phyloP scores from a whole-genome alignment of 176 grass and related monocot species.

The Eleusine coracana region DNA sequence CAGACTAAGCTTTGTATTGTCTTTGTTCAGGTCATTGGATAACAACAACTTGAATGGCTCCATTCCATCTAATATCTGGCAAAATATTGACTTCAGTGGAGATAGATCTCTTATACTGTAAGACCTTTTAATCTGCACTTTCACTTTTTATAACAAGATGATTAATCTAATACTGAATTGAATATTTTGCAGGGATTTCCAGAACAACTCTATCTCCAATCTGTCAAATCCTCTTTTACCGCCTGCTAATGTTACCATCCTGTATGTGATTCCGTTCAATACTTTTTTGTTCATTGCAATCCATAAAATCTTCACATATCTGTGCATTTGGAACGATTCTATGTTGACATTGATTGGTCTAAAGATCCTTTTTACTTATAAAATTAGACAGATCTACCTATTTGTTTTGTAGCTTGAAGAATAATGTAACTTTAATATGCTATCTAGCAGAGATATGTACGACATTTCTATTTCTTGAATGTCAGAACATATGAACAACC shows the following conservation, averaged over 20 bases:
- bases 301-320: not conserved
- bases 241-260: slow-evolving; percentile 68
- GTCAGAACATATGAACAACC: too few relatives aligned
- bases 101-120: slow-evolving; percentile 68
- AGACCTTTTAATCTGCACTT: slow-evolving; percentile 16
- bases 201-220: slow-evolving; percentile 61
- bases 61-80: slow-evolving; percentile 74
- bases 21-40: slow-evolving; percentile 63
- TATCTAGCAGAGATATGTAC: too few relatives aligned
- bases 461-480: too few relatives aligned
- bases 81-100: slow-evolving; percentile 54
- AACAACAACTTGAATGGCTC: slow-evolving; percentile 60
- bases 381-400: not conserved
- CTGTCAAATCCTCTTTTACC: slow-evolving; percentile 59
- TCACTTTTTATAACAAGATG: slow-evolving; percentile 6
- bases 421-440: not conserved
- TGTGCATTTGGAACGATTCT: not conserved
- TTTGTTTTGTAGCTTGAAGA: slow-evolving; percentile 1
- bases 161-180: slow-evolving; percentile 31
- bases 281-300: slow-evolving; percentile 4
- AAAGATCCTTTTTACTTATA: slow-evolving; percentile 17
- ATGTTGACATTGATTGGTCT: not conserved
- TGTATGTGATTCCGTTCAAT: slow-evolving; percentile 52
- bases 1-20: not conserved
- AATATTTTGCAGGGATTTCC: slow-evolving; percentile 73